These are phyloP conservation scores for Globisporangium spinosum DNA, from an alignment of 352 stramenopile species.

Conservation along the genomic window DNA sequence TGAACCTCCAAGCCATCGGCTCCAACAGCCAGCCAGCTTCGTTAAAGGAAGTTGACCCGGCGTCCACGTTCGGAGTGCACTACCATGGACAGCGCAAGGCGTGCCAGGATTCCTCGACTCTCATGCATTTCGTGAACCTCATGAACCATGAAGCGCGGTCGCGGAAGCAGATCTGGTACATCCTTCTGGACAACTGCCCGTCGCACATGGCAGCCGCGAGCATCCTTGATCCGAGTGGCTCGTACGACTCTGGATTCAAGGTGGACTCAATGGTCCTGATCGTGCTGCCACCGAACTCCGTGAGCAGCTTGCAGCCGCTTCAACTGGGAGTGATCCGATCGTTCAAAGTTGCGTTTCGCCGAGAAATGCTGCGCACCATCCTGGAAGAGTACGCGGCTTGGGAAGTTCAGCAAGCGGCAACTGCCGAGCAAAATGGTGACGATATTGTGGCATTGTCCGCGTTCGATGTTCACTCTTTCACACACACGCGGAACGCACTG, in stretches of 20 bases:
- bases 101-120: slow-evolving; percentile 50
- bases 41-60: slow-evolving; percentile 37
- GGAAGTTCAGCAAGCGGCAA: slow-evolving; percentile 7
- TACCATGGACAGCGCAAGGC: slow-evolving; percentile 42
- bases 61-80: slow-evolving; percentile 32
- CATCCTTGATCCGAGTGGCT: slow-evolving; percentile 51
- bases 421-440: slow-evolving; percentile 10
- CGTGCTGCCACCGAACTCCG: slow-evolving; percentile 48
- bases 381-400: slow-evolving; percentile 25
- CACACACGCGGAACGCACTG: slow-evolving; percentile 42
- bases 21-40: slow-evolving; percentile 34
- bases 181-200: slow-evolving; percentile 62
- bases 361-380: slow-evolving; percentile 51
- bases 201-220: slow-evolving; percentile 63
- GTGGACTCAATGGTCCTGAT: slow-evolving; percentile 67
- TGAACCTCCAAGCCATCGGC: slow-evolving; percentile 57
- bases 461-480: slow-evolving; percentile 46
- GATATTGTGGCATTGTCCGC: neutral
- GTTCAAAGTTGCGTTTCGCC: slow-evolving; percentile 63
- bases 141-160: slow-evolving; percentile 57
- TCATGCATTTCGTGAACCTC: slow-evolving; percentile 50
- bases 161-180: slow-evolving; percentile 62
- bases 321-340: slow-evolving; percentile 49
- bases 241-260: slow-evolving; percentile 53
- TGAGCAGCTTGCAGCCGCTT: slow-evolving; percentile 42